A percentile compares a stretch with the other conserved stretches of the same genome.
These are phyloP conservation scores for Linderniella brevidens DNA, from an alignment of 257 asterid genomes.

Conservation along the genomic window DNA sequence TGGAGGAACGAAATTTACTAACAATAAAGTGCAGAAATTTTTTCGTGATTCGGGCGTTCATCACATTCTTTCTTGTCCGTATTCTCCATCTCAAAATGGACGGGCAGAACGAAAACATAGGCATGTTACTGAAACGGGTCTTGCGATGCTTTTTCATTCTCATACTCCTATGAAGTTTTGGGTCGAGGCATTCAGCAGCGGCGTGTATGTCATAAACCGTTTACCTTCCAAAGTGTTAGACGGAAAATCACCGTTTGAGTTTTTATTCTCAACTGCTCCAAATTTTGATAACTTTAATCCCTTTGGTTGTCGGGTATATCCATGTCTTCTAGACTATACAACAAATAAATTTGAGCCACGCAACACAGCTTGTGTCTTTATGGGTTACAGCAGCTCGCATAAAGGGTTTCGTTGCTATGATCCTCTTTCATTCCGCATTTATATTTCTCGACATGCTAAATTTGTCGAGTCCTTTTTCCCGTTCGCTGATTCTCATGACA, in stretches of 20 bases:
- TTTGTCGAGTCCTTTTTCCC: background rate
- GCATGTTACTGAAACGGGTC: background rate
- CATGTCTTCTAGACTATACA: background rate
- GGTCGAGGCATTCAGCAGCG: background rate
- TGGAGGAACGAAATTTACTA: background rate
- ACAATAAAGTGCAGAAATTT: background rate
- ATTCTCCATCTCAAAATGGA: background rate
- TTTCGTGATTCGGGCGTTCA: background rate
- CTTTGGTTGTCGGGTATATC: background rate
- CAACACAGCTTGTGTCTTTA: conserved; percentile 1
- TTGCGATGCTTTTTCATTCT: background rate
- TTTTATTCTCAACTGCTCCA: background rate
- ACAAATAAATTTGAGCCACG: background rate
- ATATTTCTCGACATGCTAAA: background rate
- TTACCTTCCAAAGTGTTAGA: background rate
- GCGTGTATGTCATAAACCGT: background rate
- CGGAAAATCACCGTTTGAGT: background rate
- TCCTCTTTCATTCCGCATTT: background rate
- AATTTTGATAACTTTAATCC: background rate
- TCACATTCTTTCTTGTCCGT: background rate
- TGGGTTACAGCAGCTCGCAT: background rate
- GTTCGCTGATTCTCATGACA: background rate
- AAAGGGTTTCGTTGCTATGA: conserved; percentile 3
- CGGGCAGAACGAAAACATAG: background rate
- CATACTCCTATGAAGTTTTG: background rate